Base-by-base conservation (phyloP, 1,139 yeast species). In the Nakaseomyces kungkrabaensis region DNA sequence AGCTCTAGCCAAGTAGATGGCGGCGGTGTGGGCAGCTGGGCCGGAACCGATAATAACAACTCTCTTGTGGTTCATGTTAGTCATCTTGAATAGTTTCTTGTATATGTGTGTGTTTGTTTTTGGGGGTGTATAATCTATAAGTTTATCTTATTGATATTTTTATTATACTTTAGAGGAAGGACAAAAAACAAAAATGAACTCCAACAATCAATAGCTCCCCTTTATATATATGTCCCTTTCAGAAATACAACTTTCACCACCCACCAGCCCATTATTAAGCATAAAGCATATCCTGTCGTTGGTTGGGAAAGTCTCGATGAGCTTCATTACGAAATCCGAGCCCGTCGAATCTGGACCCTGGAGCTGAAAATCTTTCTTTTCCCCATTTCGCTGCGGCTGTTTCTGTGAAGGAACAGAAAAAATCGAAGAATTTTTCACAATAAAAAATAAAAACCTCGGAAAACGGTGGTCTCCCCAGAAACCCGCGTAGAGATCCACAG, bases 1-100 rank as follows among this genome's bases (percentile, higher is more conserved):
- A 40, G 98, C 98, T 71, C 98, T 82, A 34, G 97, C 83, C 54
- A 92, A 76, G 72, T 92, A 92, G 69, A 92, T 87, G 59, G 98
- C 98, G 48, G 98, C 98, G 45, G 98, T 92, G 76, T 92, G 97
- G 51, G 97, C 98, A 54, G 98, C 98, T 50, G 98, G 98, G 60
- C 98, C 98, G 49, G 97, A 90, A 47, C 97, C 97, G 57, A 90
- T 84, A 63, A 90, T 88, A 48, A 95, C 87, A 56, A 89, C 96
- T 72, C 76, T 80, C 73, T 86, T 82, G 71, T 89, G 96, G 62
- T 79, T 85, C 89, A 82, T 83, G 44, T 41, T 41, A 41, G 44
- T 41, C 44, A 41, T 41, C n/a, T 27, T 41, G 11, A n/a, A 13
- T 27, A 11, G 11, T 41, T 5, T n/a, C 4, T n/a, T 41, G 11